These are phyloP conservation scores for Starmerella cellae DNA, from an alignment of 805 yeast species.

Conservation along the genomic window DNA sequence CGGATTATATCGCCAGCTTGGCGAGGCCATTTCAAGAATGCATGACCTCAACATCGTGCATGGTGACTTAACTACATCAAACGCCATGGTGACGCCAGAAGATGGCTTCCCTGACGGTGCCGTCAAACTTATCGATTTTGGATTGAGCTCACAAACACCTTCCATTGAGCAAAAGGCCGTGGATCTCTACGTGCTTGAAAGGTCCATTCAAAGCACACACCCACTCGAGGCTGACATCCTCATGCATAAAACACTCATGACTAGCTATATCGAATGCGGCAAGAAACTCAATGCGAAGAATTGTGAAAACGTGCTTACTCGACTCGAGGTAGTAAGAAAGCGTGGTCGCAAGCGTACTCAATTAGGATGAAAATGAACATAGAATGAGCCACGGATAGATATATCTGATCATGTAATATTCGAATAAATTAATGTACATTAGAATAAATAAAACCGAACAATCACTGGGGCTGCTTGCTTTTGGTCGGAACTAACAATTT, in stretches of 20 bases:
- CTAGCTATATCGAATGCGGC: constrained; percentile 41
- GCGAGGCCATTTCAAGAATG: constrained; percentile 45
- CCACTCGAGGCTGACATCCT: constrained; percentile 55
- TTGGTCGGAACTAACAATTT: not conserved
- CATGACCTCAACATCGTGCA: constrained; percentile 73
- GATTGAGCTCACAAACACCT: constrained; percentile 60
- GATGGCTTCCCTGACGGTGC: not conserved
- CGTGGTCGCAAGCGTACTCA: constrained; percentile 92
- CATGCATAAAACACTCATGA: constrained; percentile 48
- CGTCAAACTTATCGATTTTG: constrained; percentile 74
- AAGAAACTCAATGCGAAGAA: constrained; percentile 15
- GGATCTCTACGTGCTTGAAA: constrained; percentile 84
- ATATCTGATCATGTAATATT: too few species aligned
- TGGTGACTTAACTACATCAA: constrained; percentile 90
- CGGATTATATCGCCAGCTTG: constrained; percentile 24
- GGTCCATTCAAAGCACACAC: constrained; percentile 86
- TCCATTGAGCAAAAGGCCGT: constrained; percentile 79
- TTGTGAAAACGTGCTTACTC: constrained; percentile 40
- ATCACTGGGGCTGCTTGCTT: not conserved
- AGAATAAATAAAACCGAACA: not conserved
- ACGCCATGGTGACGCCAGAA: constrained; percentile 37
- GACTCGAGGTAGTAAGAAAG: constrained; percentile 71
- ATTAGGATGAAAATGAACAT: too few species aligned
- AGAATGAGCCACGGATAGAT: too few species aligned
- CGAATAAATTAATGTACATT: too few species aligned